Evolutionary conservation across 2,329 filamentous ascomycete species (phyloP).

Genomic region (Diaporthe sp.): DNA sequence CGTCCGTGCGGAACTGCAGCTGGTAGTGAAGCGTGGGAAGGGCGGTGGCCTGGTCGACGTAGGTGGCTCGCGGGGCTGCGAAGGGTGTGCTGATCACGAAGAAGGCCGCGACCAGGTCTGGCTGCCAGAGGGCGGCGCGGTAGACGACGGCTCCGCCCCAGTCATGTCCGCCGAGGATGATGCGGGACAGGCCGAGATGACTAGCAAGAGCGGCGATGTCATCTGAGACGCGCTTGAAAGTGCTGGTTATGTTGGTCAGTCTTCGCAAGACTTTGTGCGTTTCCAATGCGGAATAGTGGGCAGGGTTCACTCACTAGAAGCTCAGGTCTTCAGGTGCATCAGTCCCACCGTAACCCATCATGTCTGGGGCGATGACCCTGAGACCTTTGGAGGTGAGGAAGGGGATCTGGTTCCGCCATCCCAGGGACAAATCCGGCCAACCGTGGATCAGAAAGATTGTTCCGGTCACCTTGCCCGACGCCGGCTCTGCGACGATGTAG

Average conservation of each 20-base stretch:
- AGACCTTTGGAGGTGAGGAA: slow-evolving; percentile 79
- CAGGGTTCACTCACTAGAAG: slow-evolving; percentile 65
- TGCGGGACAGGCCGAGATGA: slow-evolving; percentile 51
- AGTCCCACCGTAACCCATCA: slow-evolving; percentile 87
- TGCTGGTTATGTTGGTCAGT: background rate
- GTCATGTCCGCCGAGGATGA: slow-evolving; percentile 92
- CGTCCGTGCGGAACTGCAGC: slow-evolving; percentile 80
- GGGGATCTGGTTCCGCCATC: slow-evolving; percentile 92
- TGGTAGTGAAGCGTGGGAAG: slow-evolving; percentile 85
- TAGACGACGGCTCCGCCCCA: slow-evolving; percentile 89
- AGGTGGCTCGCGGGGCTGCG: slow-evolving; percentile 64
- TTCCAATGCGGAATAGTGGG: background rate
- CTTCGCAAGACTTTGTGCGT: background rate
- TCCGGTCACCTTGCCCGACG: slow-evolving; percentile 48
- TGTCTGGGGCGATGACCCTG: slow-evolving; percentile 86
- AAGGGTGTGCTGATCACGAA: slow-evolving; percentile 89
- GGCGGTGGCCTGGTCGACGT: slow-evolving; percentile 64
- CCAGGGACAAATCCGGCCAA: slow-evolving; percentile 87
- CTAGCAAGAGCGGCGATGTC: slow-evolving; percentile 72
- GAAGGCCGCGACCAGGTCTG: slow-evolving; percentile 78
- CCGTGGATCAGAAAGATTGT: slow-evolving; percentile 72
- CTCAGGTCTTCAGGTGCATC: slow-evolving; percentile 73
- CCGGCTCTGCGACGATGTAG: slow-evolving; percentile 69
- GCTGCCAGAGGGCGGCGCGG: slow-evolving; percentile 80
- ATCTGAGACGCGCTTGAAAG: slow-evolving; percentile 78